Evolutionary conservation across 768 basidiomycete genomes (phyloP).

Genomic region (Hypsizygus marmoreus): DNA sequence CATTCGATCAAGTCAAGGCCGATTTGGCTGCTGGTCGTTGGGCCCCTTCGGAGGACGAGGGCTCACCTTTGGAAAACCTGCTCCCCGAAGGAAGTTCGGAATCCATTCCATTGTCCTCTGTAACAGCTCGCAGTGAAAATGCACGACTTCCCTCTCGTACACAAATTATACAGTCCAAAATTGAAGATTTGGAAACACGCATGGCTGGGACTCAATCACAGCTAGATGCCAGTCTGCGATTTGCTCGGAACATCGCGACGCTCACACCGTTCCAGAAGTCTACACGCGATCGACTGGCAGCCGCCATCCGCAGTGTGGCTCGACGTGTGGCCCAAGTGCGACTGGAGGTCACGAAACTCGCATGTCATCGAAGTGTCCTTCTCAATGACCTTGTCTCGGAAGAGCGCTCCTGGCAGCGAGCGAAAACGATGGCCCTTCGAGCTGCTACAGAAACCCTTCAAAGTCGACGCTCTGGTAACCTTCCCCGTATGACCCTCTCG

Average conservation of each 20-base stretch:
- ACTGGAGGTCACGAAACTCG: slow-evolving; percentile 69
- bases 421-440: slow-evolving; percentile 71
- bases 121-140: slow-evolving; percentile 25
- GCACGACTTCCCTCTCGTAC: slow-evolving; percentile 52
- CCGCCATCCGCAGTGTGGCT: slow-evolving; percentile 60
- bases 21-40: slow-evolving; percentile 64
- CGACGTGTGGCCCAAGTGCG: slow-evolving; percentile 67
- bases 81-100: neutral
- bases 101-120: slow-evolving; percentile 13
- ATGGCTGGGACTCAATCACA: slow-evolving; percentile 55
- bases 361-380: slow-evolving; percentile 79
- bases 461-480: slow-evolving; percentile 34
- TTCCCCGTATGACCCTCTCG: slow-evolving; percentile 41
- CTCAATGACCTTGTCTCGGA: slow-evolving; percentile 75
- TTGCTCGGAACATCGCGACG: slow-evolving; percentile 79
- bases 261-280: slow-evolving; percentile 86
- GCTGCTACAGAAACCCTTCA: slow-evolving; percentile 71
- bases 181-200: slow-evolving; percentile 63
- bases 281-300: slow-evolving; percentile 75
- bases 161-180: slow-evolving; percentile 57
- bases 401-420: slow-evolving; percentile 61
- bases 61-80: slow-evolving; percentile 11
- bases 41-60: slow-evolving; percentile 26
- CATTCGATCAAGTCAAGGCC: slow-evolving; percentile 86
- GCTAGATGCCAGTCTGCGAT: slow-evolving; percentile 69